phyloP scores from a whole-genome alignment of 495 filamentous ascomycete genomes.

The Penicillium soppii region DNA sequence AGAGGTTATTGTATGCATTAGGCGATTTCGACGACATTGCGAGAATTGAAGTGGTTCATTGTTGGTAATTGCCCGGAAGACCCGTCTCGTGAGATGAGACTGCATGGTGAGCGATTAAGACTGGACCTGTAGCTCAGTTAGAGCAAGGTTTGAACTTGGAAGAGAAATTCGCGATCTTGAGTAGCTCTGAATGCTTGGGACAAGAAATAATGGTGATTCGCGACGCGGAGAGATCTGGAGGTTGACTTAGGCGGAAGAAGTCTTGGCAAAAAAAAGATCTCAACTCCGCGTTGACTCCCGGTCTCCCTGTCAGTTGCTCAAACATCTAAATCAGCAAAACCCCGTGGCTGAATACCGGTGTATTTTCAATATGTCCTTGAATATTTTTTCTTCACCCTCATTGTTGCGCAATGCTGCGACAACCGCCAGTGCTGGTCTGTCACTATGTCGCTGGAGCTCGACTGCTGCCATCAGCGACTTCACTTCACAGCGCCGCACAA shows the following conservation, averaged over 20 bases:
- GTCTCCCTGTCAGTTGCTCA: conserved; percentile 1
- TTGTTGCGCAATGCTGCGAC: conserved; percentile 28
- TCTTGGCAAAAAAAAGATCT: conserved; percentile 38
- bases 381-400: conserved; percentile 30
- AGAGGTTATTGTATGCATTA: conserved; percentile 34
- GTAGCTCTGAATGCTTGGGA: conserved; percentile 1
- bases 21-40: conserved; percentile 34
- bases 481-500: conserved; percentile 23
- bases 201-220: conserved; percentile 9
- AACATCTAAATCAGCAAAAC: background rate
- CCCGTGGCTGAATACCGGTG: background rate
- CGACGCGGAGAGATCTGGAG: conserved; percentile 21
- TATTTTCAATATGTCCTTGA: conserved; percentile 30
- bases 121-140: background rate
- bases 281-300: conserved; percentile 10
- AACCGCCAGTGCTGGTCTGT: conserved; percentile 19
- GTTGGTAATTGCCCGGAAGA: conserved; percentile 68
- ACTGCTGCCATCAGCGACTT: conserved; percentile 33
- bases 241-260: conserved; percentile 20
- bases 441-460: conserved; percentile 42
- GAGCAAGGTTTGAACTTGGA: background rate
- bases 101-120: conserved; percentile 57
- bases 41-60: conserved; percentile 58
- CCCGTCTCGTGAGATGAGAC: conserved; percentile 74
- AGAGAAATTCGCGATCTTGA: background rate